These are phyloP conservation scores for Ochromonadaceae sp. DNA, from an alignment of 352 stramenopile species.

Conservation along the genomic window DNA sequence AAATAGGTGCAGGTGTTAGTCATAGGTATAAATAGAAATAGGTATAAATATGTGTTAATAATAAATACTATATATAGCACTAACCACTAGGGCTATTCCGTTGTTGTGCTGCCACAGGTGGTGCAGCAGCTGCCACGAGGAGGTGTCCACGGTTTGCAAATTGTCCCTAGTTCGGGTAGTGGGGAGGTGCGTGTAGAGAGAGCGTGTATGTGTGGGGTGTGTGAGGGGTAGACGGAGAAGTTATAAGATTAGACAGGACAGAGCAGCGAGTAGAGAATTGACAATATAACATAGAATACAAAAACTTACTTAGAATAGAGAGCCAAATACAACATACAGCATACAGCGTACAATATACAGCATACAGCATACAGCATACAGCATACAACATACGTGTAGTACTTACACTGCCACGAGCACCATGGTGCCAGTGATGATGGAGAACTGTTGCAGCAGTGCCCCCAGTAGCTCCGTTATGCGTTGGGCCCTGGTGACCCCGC, in stretches of 20 bases:
- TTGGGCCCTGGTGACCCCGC: too few species aligned
- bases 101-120: not conserved
- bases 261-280: too few species aligned
- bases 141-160: not conserved
- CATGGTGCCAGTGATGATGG: not conserved
- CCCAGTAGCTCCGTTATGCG: not conserved
- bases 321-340: not conserved
- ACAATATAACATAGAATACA: conserved; percentile 8
- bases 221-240: too few species aligned
- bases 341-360: not conserved
- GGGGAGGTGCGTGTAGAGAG: too few species aligned
- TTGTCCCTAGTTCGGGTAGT: too few species aligned
- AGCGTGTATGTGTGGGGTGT: too few species aligned
- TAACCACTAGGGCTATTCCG: not conserved
- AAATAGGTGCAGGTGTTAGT: too few species aligned
- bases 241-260: too few species aligned
- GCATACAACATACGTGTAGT: not conserved
- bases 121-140: not conserved
- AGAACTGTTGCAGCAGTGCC: not conserved
- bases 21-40: too few species aligned
- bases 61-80: too few species aligned
- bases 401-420: conserved; percentile 6
- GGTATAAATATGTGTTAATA: too few species aligned
- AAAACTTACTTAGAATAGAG: not conserved
- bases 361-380: not conserved